Conservation (phyloP, 768 basidiomycete genomes). For the Sistotremastrum niveocremeum region DNA sequence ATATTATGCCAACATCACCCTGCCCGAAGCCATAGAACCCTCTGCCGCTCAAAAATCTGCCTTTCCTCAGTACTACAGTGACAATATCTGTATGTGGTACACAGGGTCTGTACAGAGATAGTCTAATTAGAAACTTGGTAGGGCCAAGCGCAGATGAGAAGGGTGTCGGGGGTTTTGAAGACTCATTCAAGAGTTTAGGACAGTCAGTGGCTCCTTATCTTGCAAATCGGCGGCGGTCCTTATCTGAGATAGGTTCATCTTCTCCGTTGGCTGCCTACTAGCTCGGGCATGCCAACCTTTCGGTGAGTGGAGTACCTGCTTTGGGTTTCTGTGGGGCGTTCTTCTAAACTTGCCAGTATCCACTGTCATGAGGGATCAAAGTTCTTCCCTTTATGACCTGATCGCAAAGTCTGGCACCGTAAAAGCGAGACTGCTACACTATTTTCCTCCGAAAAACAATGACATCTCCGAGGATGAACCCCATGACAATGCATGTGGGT, state of each 20-base stretch:
- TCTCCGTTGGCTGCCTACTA: constrained; percentile 66
- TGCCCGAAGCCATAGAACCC: constrained; percentile 53
- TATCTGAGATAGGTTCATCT: constrained; percentile 45
- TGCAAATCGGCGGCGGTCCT: constrained; percentile 4
- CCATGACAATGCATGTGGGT: constrained; percentile 88
- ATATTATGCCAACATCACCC: constrained; percentile 81
- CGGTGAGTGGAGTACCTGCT: constrained; percentile 32
- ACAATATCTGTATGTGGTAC: constrained; percentile 63
- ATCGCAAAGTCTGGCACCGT: constrained; percentile 69
- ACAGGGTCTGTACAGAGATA: neutral
- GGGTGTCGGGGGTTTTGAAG: constrained; percentile 64
- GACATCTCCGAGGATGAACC: constrained; percentile 40
- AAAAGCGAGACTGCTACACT: constrained; percentile 92
- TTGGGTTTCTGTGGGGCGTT: neutral
- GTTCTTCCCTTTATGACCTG: constrained; percentile 54
- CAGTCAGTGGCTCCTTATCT: constrained; percentile 24
- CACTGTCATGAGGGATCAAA: constrained; percentile 48
- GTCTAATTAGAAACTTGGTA: constrained; percentile 15
- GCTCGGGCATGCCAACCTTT: constrained; percentile 87
- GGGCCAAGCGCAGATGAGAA: constrained; percentile 51
- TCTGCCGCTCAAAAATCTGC: constrained; percentile 34
- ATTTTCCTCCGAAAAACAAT: constrained; percentile 57
- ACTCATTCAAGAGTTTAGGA: constrained; percentile 80
- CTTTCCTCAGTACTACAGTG: constrained; percentile 76
- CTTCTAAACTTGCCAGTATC: constrained; percentile 31